A percentile compares a stretch with the other conserved stretches of the same genome.
Conservation (phyloP, 768 basidiomycete genomes). For the Tylopilus rubrobrunneus region DNA sequence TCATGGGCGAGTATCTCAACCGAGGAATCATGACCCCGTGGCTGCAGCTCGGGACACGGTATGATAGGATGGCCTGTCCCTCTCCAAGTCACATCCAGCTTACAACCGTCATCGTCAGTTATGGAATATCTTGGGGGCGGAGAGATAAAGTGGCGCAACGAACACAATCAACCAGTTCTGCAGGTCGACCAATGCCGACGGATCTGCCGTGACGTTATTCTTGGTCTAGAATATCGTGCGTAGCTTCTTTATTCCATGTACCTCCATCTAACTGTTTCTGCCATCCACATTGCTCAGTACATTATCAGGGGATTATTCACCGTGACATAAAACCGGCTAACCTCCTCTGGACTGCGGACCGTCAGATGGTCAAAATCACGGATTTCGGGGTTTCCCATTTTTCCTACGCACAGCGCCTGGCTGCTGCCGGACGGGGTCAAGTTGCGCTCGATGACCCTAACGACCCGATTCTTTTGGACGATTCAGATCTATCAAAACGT, state of each 20-base stretch:
- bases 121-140: conserved; percentile 97
- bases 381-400: conserved; percentile 99
- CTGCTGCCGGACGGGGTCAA: conserved; percentile 48
- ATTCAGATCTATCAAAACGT: conserved; percentile 82
- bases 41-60: conserved; percentile 29
- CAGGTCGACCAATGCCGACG: conserved; percentile 78
- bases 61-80: conserved; percentile 24
- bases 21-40: conserved; percentile 32
- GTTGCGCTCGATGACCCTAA: conserved; percentile 41
- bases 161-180: conserved; percentile 64
- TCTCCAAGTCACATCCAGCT: conserved; percentile 13
- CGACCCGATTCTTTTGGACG: conserved; percentile 72
- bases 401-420: conserved; percentile 81
- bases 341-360: conserved; percentile 84
- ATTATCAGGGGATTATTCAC: conserved; percentile 97
- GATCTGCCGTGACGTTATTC: conserved; percentile 88
- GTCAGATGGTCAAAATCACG: conserved; percentile 89
- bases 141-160: conserved; percentile 86
- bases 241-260: conserved; percentile 21
- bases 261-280: neutral
- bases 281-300: conserved; percentile 52
- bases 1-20: conserved; percentile 29
- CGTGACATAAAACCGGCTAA: conserved; percentile 99
- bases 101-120: conserved; percentile 45
- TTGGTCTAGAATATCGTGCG: conserved; percentile 94